Base-by-base conservation (phyloP, 2,329 filamentous ascomycete genomes). In the Raffaelea albimanens region DNA sequence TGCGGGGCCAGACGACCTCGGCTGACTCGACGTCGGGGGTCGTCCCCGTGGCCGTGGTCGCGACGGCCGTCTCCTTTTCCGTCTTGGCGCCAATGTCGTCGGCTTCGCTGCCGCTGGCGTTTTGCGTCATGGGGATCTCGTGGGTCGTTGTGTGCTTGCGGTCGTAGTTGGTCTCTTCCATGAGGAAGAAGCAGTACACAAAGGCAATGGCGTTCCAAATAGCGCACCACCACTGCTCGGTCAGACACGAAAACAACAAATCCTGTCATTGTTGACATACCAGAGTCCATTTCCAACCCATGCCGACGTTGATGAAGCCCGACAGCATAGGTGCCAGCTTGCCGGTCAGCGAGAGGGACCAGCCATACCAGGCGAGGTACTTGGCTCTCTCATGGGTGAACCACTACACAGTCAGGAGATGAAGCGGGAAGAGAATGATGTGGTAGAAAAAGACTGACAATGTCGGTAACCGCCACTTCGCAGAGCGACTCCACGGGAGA, bases 151-250 rank as follows among this genome's bases (percentile, higher is more conserved):
- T 22, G 20, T 45, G 49, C 25, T 45, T 41, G 25, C 51, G 52
- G 36, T 67, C 58, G 52, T 76, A 78, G 23, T 67, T 66, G 3
- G 73, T 74, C 57, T 79, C 75, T 53, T 78, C 74, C 45, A 76
- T 73, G 45, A 77, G 65, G 43, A 78, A 63, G 59, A 78, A 76
- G 18, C 58, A 58, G 43, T 56, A 57, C 2, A 65, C 44, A n/a
- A 63, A 56, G 4, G 53, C 57, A 8, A 60, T 49, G 2, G 48
- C 60, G 34, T 55, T 55, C 21, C 56, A 61, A 10, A 63, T 62
- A 9, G 60, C 55, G 13, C 54, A 55, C 54, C 54, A 56, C 40
- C 47, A 53, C 48, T 46, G 10, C 2, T 22, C 16, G 3, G 19
- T 33, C n/a, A 29, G 34, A 4, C 7, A 8, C 3, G 16, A 20